A percentile compares a stretch with the other conserved stretches of the same genome.
phyloP scores from a whole-genome alignment of 306 rosid genomes.

The Datisca glomerata region DNA sequence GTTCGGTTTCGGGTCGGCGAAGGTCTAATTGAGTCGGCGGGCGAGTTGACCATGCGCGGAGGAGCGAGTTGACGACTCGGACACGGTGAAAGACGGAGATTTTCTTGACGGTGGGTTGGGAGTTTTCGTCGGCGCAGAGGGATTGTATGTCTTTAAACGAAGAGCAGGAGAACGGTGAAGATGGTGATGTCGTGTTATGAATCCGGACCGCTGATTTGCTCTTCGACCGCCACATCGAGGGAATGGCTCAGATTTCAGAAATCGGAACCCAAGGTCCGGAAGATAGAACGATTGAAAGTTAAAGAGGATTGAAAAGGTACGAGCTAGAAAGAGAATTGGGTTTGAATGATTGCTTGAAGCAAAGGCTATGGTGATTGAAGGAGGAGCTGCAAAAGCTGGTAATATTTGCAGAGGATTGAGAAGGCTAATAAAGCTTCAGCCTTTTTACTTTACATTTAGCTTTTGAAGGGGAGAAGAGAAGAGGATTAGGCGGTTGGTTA shows the following conservation, averaged over 20 bases:
- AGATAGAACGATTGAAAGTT: background rate
- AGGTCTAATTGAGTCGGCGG: conserved; percentile 7
- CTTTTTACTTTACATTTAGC: conserved; percentile 4
- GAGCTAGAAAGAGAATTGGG: background rate
- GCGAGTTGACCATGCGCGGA: conserved; percentile 30
- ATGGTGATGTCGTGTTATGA: conserved; percentile 29
- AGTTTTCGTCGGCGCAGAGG: conserved; percentile 51
- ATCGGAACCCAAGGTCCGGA: too few relatives aligned
- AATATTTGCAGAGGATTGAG: conserved; percentile 15
- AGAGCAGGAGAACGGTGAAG: conserved; percentile 62
- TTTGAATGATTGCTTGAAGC: conserved; percentile 35
- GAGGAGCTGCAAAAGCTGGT: conserved; percentile 18
- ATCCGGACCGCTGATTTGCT: conserved; percentile 52
- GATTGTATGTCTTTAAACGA: conserved; percentile 75
- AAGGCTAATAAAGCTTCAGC: too few relatives aligned
- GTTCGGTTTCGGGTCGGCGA: background rate
- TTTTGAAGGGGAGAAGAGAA: conserved; percentile 5
- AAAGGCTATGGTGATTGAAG: conserved; percentile 25
- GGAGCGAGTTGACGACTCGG: conserved; percentile 48
- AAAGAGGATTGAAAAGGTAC: background rate
- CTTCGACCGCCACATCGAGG: conserved; percentile 89
- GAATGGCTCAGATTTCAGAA: conserved; percentile 13
- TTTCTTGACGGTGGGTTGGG: conserved; percentile 22
- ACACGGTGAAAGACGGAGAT: conserved; percentile 74
- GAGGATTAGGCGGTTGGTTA: conserved; percentile 9